Percentiles rank a stretch among this genome's conserved stretches.
These are phyloP conservation scores for Diaporthe eres DNA, from an alignment of 2,329 filamentous ascomycete species.

Conservation along the genomic window DNA sequence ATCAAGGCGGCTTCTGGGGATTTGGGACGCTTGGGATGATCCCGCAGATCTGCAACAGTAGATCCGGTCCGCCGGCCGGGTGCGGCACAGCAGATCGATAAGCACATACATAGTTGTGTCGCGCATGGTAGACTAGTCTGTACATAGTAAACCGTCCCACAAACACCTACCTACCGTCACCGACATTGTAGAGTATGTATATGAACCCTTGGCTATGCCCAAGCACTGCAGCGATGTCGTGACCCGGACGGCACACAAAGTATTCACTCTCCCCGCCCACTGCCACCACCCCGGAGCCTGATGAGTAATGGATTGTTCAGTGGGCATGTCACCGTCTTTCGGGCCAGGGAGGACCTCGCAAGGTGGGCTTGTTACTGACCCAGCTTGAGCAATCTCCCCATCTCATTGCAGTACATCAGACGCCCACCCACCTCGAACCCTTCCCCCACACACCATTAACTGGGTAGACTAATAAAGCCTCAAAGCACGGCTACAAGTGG, in stretches of 20 bases:
- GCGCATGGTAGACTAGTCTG: neutral
- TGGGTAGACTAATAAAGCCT: neutral
- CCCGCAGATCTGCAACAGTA: constrained; percentile 31
- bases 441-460: neutral
- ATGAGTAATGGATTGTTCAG: neutral
- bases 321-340: neutral
- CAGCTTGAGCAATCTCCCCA: constrained; percentile 13
- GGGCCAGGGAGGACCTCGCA: constrained; percentile 10
- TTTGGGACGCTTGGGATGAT: neutral
- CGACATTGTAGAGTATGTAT: neutral
- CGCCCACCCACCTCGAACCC: constrained; percentile 2
- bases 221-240: constrained; percentile 1
- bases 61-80: constrained; percentile 26
- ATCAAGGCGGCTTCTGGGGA: neutral
- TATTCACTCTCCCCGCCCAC: neutral
- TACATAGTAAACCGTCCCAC: no score
- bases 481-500: neutral
- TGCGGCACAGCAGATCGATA: constrained; percentile 1
- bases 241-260: neutral
- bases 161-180: neutral
- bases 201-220: constrained; percentile 6
- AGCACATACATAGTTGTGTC: neutral
- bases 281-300: neutral
- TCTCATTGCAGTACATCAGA: constrained; percentile 6
- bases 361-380: neutral